Evolutionary conservation across 1,284 basidiomycete genomes (phyloP).

Genomic region (Cryptococcus hybrid): DNA sequence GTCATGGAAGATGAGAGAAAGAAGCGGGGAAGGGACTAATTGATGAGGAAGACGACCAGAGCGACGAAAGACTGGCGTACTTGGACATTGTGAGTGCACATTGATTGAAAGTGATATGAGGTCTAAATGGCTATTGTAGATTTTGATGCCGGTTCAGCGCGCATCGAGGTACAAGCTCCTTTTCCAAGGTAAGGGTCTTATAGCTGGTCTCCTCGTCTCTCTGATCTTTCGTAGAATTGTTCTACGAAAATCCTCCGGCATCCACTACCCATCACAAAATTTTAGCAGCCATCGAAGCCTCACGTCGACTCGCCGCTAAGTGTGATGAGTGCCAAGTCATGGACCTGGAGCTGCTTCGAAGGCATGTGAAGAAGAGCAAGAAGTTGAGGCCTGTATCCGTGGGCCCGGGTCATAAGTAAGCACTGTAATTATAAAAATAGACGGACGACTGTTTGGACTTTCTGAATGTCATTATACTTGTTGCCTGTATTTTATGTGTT

Average conservation of each 20-base stretch:
- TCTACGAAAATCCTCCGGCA: slow-evolving; percentile 6
- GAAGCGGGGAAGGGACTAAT: slow-evolving; percentile 1
- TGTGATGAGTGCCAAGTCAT: slow-evolving; percentile 13
- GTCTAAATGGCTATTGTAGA: slow-evolving; percentile 10
- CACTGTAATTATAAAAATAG: no score
- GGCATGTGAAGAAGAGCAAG: slow-evolving; percentile 6
- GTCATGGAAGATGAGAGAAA: slow-evolving; percentile 3
- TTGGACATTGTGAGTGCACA: slow-evolving; percentile 23
- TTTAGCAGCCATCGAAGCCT: slow-evolving; percentile 9
- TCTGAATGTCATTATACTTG: no score
- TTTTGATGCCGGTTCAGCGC: slow-evolving; percentile 32
- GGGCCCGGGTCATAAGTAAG: slow-evolving; percentile 1
- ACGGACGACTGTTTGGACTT: no score
- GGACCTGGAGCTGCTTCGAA: slow-evolving; percentile 17
- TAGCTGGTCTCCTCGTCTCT: no score
- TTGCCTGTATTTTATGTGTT: no score
- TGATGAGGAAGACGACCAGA: slow-evolving; percentile 3
- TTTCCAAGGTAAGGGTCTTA: slow-evolving; percentile 17
- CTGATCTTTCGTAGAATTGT: background rate
- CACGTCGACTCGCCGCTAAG: slow-evolving; percentile 4
- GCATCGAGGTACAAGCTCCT: slow-evolving; percentile 31
- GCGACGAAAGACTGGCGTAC: slow-evolving; percentile 20
- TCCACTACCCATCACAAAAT: slow-evolving; percentile 10
- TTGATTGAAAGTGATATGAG: background rate
- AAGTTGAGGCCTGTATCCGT: slow-evolving; percentile 10